A percentile compares a stretch with the other conserved stretches of the same genome.
phyloP scores from a whole-genome alignment of 495 filamentous ascomycete species.

The Chaetomidium leptoderma region DNA sequence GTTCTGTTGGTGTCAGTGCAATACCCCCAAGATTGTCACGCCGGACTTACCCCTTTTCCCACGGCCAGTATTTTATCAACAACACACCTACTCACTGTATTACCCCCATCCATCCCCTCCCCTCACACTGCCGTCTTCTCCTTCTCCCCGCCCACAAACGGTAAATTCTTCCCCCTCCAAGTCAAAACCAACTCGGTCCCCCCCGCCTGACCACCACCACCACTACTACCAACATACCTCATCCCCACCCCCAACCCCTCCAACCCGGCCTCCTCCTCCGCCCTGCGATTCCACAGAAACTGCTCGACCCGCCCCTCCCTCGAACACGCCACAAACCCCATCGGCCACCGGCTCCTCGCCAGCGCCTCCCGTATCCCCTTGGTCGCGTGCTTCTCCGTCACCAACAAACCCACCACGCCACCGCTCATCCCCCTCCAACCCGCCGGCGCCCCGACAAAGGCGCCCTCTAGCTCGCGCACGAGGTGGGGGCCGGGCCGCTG shows the following conservation, averaged over 20 bases:
- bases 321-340: conserved; percentile 54
- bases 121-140: not conserved
- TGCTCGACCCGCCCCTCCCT: conserved; percentile 51
- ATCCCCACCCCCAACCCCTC: conserved; percentile 58
- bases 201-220: conserved; percentile 11
- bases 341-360: conserved; percentile 59
- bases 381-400: conserved; percentile 46
- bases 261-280: conserved; percentile 59
- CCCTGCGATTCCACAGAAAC: conserved; percentile 66
- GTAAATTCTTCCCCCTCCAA: conserved; percentile 52
- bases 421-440: conserved; percentile 54
- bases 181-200: conserved; percentile 45
- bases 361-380: conserved; percentile 61
- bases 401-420: conserved; percentile 60
- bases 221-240: conserved; percentile 42
- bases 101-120: not conserved
- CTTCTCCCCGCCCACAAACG: not conserved
- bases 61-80: not conserved
- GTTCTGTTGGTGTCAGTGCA: not conserved
- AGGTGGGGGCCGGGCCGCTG: conserved; percentile 56
- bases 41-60: not conserved
- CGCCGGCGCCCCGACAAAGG: conserved; percentile 63
- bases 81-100: not conserved
- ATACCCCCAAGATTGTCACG: no score
- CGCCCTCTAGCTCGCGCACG: conserved; percentile 82